Evolutionary conservation across 305 asterid genomes (phyloP).

Genomic region (Euphrasia arctica): DNA sequence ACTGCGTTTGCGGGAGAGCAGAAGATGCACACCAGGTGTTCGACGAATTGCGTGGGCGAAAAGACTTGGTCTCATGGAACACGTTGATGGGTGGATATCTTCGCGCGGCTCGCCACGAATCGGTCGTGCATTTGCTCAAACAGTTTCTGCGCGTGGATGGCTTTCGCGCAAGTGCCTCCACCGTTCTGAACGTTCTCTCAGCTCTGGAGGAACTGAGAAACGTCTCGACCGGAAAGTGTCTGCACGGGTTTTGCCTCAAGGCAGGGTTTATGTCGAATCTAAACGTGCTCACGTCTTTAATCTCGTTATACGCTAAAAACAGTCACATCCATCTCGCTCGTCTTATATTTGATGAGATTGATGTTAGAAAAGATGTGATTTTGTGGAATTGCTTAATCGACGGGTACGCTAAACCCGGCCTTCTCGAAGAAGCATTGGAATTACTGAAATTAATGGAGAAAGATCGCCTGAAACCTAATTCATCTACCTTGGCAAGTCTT

Average conservation of each 20-base stretch:
- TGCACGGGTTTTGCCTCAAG: conserved; percentile 53
- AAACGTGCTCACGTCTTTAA: conserved; percentile 45
- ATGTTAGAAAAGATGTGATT: conserved; percentile 41
- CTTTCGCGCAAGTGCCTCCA: conserved; percentile 29
- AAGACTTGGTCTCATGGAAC: conserved; percentile 56
- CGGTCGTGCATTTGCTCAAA: conserved; percentile 41
- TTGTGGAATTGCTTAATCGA: conserved; percentile 73
- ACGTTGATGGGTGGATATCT: conserved; percentile 69
- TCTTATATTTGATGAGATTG: conserved; percentile 46
- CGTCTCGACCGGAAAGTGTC: conserved; percentile 29
- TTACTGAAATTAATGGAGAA: conserved; percentile 44
- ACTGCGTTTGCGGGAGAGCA: conserved; percentile 46
- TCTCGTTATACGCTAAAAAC: conserved; percentile 62
- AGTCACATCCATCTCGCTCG: conserved; percentile 34
- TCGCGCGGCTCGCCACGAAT: conserved; percentile 23
- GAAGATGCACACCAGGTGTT: conserved; percentile 51
- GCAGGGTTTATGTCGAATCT: conserved; percentile 43
- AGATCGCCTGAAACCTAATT: conserved; percentile 35
- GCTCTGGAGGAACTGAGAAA: conserved; percentile 33
- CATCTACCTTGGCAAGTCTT: conserved; percentile 53
- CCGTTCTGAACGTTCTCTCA: conserved; percentile 39
- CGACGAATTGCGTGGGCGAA: conserved; percentile 41
- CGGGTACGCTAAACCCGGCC: conserved; percentile 49
- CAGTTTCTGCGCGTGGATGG: conserved; percentile 27
- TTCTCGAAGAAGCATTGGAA: conserved; percentile 41